Conservation (phyloP, 257 asterid species). For the Solanum lignicaule region DNA sequence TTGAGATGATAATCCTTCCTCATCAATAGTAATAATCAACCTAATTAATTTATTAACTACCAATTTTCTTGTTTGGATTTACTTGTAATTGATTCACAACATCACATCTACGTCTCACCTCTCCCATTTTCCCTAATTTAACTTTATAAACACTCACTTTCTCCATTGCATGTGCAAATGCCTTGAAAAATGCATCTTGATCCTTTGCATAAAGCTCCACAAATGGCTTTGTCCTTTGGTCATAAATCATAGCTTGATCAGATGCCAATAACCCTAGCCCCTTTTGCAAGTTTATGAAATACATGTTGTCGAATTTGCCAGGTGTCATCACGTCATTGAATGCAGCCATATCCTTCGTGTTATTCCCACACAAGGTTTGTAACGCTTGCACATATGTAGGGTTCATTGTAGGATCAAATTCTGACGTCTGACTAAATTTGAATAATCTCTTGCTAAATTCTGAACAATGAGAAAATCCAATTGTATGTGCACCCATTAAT, state of each 20-base stretch:
- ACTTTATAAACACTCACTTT: constrained; percentile 35
- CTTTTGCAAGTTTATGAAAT: constrained; percentile 33
- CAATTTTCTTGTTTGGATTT: neutral
- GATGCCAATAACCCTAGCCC: constrained; percentile 57
- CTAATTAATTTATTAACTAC: neutral
- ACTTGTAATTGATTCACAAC: constrained; percentile 19
- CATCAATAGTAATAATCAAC: neutral
- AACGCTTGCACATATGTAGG: constrained; percentile 40
- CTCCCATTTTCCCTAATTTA: constrained; percentile 56
- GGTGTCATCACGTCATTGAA: constrained; percentile 78
- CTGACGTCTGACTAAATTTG: constrained; percentile 22
- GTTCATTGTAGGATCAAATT: constrained; percentile 50
- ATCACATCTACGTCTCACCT: constrained; percentile 84
- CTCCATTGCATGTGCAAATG: constrained; percentile 53
- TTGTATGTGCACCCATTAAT: constrained; percentile 69
- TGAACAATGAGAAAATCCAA: constrained; percentile 75
- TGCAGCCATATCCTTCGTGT: constrained; percentile 44
- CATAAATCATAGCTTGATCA: constrained; percentile 45
- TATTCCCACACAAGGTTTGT: constrained; percentile 35
- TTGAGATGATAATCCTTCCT: neutral
- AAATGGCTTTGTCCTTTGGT: constrained; percentile 52
- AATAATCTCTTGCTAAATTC: constrained; percentile 52
- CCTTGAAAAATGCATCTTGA: constrained; percentile 44
- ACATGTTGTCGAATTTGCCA: constrained; percentile 73
- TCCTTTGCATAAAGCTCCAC: constrained; percentile 68